Conservation (phyloP, 176 grass and related monocot genomes). For the Juncus inflexus region DNA sequence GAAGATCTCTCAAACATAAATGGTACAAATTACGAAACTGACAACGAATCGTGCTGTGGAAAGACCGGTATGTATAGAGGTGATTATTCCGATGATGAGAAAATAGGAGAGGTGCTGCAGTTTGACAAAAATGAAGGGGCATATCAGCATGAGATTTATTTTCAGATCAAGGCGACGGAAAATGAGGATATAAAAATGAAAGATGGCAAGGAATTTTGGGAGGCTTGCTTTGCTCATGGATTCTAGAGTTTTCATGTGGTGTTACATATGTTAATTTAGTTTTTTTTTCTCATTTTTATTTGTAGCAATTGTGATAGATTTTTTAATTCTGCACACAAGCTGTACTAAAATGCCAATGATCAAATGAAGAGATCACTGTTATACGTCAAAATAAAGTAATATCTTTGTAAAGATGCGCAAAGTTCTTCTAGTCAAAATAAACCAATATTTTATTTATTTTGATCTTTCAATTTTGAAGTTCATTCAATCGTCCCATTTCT, state of each 20-base stretch:
- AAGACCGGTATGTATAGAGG: background rate
- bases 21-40: background rate
- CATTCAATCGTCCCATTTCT: too few relatives aligned
- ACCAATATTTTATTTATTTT: too few relatives aligned
- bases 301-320: slow-evolving; percentile 1
- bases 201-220: slow-evolving; percentile 71
- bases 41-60: slow-evolving; percentile 14
- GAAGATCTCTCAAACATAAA: background rate
- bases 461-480: too few relatives aligned
- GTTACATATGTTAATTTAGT: too few relatives aligned
- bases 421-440: too few relatives aligned
- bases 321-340: background rate
- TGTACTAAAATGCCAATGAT: background rate
- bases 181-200: slow-evolving; percentile 24
- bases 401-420: too few relatives aligned
- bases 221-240: slow-evolving; percentile 62
- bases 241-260: slow-evolving; percentile 29
- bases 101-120: slow-evolving; percentile 12
- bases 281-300: background rate
- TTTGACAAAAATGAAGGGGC: slow-evolving; percentile 6
- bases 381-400: too few relatives aligned
- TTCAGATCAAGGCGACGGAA: background rate
- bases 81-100: background rate
- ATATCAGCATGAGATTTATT: background rate
- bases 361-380: too few relatives aligned